Conservation (phyloP, 495 filamentous ascomycete genomes). For the Annulohypoxylon maeteangense region DNA sequence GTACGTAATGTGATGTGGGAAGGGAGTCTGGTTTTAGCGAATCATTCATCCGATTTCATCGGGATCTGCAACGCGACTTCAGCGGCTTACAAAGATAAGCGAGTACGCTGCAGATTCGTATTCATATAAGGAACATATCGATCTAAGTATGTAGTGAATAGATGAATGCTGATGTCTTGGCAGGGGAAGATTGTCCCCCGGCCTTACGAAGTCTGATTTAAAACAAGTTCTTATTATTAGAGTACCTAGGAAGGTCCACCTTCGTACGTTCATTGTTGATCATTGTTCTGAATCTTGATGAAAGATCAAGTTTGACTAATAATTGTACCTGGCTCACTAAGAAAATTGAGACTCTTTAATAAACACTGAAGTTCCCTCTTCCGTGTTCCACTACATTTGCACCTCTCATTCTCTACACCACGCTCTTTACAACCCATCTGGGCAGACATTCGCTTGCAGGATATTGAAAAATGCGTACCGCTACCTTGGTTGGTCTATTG, state of each 20-base stretch:
- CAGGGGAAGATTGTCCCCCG: constrained; percentile 23
- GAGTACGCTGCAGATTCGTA: constrained; percentile 8
- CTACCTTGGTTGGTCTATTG: constrained; percentile 23
- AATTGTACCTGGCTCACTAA: not conserved
- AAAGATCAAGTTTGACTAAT: constrained; percentile 8
- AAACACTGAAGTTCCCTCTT: not conserved
- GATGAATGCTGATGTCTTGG: constrained; percentile 26
- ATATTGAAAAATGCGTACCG: constrained; percentile 16
- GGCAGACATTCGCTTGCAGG: not conserved
- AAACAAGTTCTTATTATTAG: constrained; percentile 10
- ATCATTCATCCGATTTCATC: constrained; percentile 19
- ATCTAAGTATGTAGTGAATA: constrained; percentile 12
- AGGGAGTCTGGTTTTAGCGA: constrained; percentile 10
- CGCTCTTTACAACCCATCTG: not conserved
- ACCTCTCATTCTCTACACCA: not conserved
- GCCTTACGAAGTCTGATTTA: constrained; percentile 1
- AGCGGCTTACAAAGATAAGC: constrained; percentile 1
- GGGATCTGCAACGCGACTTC: constrained; percentile 33
- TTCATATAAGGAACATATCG: constrained; percentile 19
- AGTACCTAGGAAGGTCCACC: constrained; percentile 13
- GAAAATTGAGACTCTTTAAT: constrained; percentile 1
- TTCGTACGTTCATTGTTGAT: not conserved
- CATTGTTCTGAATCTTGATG: constrained; percentile 4
- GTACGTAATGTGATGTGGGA: constrained; percentile 18
- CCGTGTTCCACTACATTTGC: not conserved